phyloP scores from a whole-genome alignment of 2,329 filamentous ascomycete species.

The Cercospora sp. region DNA sequence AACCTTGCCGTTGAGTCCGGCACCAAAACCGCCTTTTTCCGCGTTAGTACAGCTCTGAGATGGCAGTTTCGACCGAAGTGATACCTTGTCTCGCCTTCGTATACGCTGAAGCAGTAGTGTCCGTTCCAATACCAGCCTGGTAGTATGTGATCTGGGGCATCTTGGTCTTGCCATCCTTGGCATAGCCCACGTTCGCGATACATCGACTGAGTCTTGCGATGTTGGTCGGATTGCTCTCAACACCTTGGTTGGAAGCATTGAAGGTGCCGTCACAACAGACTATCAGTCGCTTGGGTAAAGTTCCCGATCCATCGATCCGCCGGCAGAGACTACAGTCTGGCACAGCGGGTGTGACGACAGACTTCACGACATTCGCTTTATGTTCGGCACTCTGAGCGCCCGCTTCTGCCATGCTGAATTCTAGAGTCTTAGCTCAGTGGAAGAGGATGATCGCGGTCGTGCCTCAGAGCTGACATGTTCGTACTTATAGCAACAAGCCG shows the following conservation, averaged over 20 bases:
- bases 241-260: conserved; percentile 25
- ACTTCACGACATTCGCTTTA: neutral
- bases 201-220: conserved; percentile 32
- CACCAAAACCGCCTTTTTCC: conserved; percentile 20
- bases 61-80: neutral
- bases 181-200: conserved; percentile 28
- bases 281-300: conserved; percentile 27
- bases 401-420: neutral
- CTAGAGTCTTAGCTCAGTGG: neutral
- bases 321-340: conserved; percentile 11
- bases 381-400: neutral
- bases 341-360: conserved; percentile 7
- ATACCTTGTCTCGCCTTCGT: conserved; percentile 23
- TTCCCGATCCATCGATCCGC: conserved; percentile 16
- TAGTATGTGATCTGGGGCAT: conserved; percentile 36
- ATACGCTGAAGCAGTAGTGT: conserved; percentile 19
- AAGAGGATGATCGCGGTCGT: neutral
- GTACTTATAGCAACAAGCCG: neutral
- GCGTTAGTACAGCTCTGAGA: neutral
- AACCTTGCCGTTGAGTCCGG: conserved; percentile 25
- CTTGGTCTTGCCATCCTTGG: conserved; percentile 24
- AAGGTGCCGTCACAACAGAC: conserved; percentile 33
- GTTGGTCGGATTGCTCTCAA: conserved; percentile 30
- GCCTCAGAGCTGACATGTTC: neutral
- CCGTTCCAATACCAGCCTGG: conserved; percentile 34